Base-by-base conservation (phyloP, 257 asterid species). In the Leonotis leonurus region DNA sequence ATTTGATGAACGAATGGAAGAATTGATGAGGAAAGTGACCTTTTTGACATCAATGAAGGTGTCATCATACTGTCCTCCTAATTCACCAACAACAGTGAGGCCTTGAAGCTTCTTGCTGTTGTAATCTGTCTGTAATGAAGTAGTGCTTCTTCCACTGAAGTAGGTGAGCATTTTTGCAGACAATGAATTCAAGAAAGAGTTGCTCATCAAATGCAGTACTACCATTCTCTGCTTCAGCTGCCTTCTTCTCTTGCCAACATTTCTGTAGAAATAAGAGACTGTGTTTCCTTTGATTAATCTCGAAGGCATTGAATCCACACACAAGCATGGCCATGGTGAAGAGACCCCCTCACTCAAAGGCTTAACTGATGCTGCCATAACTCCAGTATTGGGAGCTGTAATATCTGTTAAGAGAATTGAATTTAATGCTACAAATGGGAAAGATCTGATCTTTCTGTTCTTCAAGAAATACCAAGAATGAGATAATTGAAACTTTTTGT, bases 41-140 rank as follows among this genome's bases (percentile, higher is more conserved):
- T 27, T 55, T 72, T 83, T 85, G 8, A 85, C 85, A 69, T 85
- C 94, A 50, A 68, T 77, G 65, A 79, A 83, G 63, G 82, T 73
- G 39, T 83, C 94, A 11, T 83, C 90, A 11, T 79, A 81, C 30
- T 85, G 84, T 1, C 85, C 94, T 33, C 83, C 88, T 72, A 83
- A 40, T 24, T 84, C 81, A 77, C 53, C 69, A 46, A 78, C 88
- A 75, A 83, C 62, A 1, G 56, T 60, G 20, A 77, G 46, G 43
- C 67, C 43, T 49, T 35, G 51, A 46, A 64, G 12, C 76, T 70
- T 78, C 75, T 73, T 80, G 52, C n/a, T n/a, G n/a, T n/a, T n/a
- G n/a, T n/a, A n/a, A n/a, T n/a, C n/a, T n/a, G n/a, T n/a, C n/a
- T n/a, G n/a, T n/a, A n/a, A n/a, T n/a, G n/a, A n/a, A n/a, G n/a